Evolutionary conservation across 257 asterid species (phyloP).

Genomic region (Salvia miltiorrhiza): DNA sequence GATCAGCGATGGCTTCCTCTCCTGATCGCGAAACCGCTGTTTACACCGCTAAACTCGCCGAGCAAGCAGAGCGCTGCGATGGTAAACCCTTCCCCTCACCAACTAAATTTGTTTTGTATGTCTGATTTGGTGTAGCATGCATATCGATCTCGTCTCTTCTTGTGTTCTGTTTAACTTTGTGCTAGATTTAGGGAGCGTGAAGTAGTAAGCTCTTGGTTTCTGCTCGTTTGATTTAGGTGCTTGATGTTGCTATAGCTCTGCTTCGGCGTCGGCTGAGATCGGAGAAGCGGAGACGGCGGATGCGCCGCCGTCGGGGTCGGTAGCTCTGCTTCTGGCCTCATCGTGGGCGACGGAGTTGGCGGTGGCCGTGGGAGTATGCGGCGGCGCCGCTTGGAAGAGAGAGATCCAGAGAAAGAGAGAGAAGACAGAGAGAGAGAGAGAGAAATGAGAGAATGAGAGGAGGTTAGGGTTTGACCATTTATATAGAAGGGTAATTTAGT

Average conservation of each 20-base stretch:
- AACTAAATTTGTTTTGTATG: not conserved
- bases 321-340: too few species aligned
- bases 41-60: conserved; percentile 53
- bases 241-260: not conserved
- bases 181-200: not conserved
- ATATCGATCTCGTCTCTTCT: conserved; percentile 26
- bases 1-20: conserved; percentile 46
- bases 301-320: too few species aligned
- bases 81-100: conserved; percentile 28
- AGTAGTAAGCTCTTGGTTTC: conserved; percentile 4
- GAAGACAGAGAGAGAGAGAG: too few species aligned
- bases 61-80: conserved; percentile 60
- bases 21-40: conserved; percentile 52
- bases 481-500: too few species aligned
- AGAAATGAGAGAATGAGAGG: too few species aligned
- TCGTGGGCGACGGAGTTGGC: too few species aligned
- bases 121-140: not conserved
- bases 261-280: too few species aligned
- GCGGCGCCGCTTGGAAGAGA: too few species aligned
- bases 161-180: not conserved
- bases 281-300: too few species aligned
- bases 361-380: too few species aligned
- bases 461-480: too few species aligned
- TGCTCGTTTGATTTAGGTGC: conserved; percentile 15
- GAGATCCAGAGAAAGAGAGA: too few species aligned